A percentile compares a stretch with the other conserved stretches of the same genome.
phyloP scores from a whole-genome alignment of 139 green algal species.

The Coccomyxa sp. region DNA sequence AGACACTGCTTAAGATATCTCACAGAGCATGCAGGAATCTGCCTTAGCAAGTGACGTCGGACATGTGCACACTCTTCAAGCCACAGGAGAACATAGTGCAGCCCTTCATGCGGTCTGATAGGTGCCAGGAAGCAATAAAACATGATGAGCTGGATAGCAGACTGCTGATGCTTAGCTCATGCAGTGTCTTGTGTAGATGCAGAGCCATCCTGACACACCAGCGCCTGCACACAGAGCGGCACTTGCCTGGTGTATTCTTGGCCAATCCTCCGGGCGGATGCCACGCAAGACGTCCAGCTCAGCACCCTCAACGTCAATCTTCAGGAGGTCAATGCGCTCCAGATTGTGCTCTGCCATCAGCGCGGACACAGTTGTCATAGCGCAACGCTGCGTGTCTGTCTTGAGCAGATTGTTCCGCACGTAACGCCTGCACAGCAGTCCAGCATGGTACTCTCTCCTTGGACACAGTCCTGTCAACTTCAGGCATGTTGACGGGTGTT shows the following conservation, averaged over 20 bases:
- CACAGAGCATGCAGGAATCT: not conserved
- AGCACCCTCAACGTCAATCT: slow-evolving; percentile 54
- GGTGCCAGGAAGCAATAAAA: not conserved
- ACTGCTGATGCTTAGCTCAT: not conserved
- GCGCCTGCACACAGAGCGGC: not conserved
- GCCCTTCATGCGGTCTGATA: not conserved
- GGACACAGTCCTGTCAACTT: not conserved
- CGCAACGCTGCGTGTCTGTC: not conserved
- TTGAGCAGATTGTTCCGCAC: slow-evolving; percentile 18
- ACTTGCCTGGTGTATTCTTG: slow-evolving; percentile 31
- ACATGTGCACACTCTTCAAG: not conserved
- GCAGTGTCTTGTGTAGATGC: not conserved
- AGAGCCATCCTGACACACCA: not conserved
- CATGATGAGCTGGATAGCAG: not conserved
- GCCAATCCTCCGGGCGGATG: slow-evolving; percentile 31
- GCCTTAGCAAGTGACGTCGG: not conserved
- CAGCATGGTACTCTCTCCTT: not conserved
- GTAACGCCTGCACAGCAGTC: not conserved
- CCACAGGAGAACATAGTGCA: not conserved
- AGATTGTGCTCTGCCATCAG: slow-evolving; percentile 14
- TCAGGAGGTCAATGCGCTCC: slow-evolving; percentile 36
- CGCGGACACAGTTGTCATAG: slow-evolving; percentile 27
- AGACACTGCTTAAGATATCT: not conserved
- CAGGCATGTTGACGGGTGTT: not conserved
- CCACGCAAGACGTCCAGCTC: slow-evolving; percentile 47